Conservation (phyloP, 2,329 filamentous ascomycete species). For the Chrysoporthe deuterocubensis region DNA sequence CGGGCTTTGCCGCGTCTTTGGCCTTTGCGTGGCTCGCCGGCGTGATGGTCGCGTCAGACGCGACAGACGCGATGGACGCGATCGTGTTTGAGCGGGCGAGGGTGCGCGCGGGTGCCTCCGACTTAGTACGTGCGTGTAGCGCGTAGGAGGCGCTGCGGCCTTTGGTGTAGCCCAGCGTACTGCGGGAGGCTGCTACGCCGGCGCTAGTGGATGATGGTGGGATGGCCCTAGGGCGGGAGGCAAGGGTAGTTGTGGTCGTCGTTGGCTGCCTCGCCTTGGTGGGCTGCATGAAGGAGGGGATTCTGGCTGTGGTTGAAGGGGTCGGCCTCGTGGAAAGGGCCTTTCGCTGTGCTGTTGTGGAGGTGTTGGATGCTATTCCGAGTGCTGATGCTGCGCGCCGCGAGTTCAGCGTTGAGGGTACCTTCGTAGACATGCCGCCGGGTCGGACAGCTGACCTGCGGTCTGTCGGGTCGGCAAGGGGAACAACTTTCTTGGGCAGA, state of each 20-base stretch:
- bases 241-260: slow-evolving; percentile 42
- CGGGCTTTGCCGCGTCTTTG: slow-evolving; percentile 40
- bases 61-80: slow-evolving; percentile 25
- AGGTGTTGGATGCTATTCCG: slow-evolving; percentile 42
- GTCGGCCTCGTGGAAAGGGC: slow-evolving; percentile 28
- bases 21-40: slow-evolving; percentile 47
- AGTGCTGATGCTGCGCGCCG: slow-evolving; percentile 59
- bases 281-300: slow-evolving; percentile 26
- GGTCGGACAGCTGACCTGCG: slow-evolving; percentile 27
- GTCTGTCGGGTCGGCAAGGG: slow-evolving; percentile 27
- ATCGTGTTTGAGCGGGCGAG: slow-evolving; percentile 42
- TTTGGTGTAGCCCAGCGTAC: slow-evolving; percentile 83
- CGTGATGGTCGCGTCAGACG: slow-evolving; percentile 50
- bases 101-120: slow-evolving; percentile 28
- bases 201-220: slow-evolving; percentile 59
- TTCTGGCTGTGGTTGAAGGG: slow-evolving; percentile 27
- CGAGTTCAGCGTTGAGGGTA: slow-evolving; percentile 57
- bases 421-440: slow-evolving; percentile 18
- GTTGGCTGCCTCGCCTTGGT: slow-evolving; percentile 39
- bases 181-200: slow-evolving; percentile 70
- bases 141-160: slow-evolving; percentile 64
- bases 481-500: slow-evolving; percentile 48
- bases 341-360: slow-evolving; percentile 34
- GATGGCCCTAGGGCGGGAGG: slow-evolving; percentile 41
- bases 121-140: slow-evolving; percentile 39